A percentile compares a stretch with the other conserved stretches of the same genome.
Evolutionary conservation across 2,329 filamentous ascomycete species (phyloP).

Genomic region (Beauveria rudraprayagi): DNA sequence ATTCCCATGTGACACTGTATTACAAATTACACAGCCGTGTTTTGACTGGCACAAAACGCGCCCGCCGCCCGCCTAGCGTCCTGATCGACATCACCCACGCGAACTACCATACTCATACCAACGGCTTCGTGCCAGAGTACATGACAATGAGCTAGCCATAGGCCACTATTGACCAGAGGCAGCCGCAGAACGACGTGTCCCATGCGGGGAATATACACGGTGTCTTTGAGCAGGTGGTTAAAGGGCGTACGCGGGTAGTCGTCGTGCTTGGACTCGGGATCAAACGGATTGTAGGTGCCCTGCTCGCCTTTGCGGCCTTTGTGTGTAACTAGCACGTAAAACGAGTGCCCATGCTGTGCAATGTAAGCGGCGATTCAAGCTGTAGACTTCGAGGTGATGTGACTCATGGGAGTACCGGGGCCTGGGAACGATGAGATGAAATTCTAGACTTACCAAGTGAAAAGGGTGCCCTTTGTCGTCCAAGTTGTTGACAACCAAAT

Average conservation of each 20-base stretch:
- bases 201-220: slow-evolving; percentile 25
- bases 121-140: slow-evolving; percentile 29
- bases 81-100: slow-evolving; percentile 6
- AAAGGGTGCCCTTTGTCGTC: slow-evolving; percentile 43
- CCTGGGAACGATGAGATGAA: too few relatives aligned
- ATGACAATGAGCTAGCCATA: slow-evolving; percentile 32
- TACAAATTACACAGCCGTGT: neutral
- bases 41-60: slow-evolving; percentile 2
- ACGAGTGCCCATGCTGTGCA: slow-evolving; percentile 15
- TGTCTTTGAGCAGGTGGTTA: slow-evolving; percentile 26
- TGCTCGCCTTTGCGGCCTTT: slow-evolving; percentile 9
- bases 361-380: neutral
- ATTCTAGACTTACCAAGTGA: slow-evolving; percentile 29
- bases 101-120: slow-evolving; percentile 33
- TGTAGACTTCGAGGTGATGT: too few relatives aligned
- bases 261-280: slow-evolving; percentile 5
- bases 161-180: slow-evolving; percentile 25
- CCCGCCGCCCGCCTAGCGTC: neutral
- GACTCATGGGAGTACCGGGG: too few relatives aligned
- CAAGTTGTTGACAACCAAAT: slow-evolving; percentile 41
- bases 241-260: neutral
- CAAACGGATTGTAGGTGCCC: slow-evolving; percentile 10
- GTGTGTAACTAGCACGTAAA: slow-evolving; percentile 12
- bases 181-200: slow-evolving; percentile 29
- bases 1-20: neutral